Evolutionary conservation across 169 alveolate species (phyloP).

Genomic region (Blepharisma undulans): DNA sequence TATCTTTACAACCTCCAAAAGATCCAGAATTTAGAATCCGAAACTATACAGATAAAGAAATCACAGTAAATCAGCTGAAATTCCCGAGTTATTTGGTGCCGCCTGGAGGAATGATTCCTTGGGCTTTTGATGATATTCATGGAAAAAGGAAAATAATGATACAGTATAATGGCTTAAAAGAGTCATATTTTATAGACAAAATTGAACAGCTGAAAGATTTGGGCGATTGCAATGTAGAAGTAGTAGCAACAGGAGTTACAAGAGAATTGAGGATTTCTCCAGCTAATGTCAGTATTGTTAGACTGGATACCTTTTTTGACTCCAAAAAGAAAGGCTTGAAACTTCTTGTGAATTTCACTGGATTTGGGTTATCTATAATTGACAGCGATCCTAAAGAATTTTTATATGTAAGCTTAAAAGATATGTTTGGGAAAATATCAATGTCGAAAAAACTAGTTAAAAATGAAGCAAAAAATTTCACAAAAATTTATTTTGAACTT

Average conservation of each 20-base stretch:
- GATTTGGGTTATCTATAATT: conserved; percentile 61
- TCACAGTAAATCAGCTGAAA: background rate
- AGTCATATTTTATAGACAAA: background rate
- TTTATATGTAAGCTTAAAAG: conserved; percentile 43
- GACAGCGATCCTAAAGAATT: conserved; percentile 60
- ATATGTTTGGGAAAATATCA: background rate
- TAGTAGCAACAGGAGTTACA: background rate
- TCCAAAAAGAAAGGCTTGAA: background rate
- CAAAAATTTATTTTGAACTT: background rate
- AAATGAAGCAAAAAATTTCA: background rate
- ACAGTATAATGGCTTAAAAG: background rate
- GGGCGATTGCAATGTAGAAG: background rate
- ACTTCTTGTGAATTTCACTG: background rate
- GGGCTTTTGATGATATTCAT: conserved; percentile 11
- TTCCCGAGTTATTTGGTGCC: background rate
- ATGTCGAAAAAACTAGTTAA: background rate
- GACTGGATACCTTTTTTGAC: background rate
- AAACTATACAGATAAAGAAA: background rate
- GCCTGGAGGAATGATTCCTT: background rate
- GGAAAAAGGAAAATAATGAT: background rate
- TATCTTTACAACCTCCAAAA: background rate
- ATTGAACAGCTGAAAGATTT: background rate
- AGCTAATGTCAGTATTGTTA: background rate
- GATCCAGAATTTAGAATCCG: conserved; percentile 28
- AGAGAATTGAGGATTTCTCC: background rate